These are phyloP conservation scores for Coemansia sp. DNA, from an alignment of 371 early-diverging fungal genomes.

Conservation along the genomic window DNA sequence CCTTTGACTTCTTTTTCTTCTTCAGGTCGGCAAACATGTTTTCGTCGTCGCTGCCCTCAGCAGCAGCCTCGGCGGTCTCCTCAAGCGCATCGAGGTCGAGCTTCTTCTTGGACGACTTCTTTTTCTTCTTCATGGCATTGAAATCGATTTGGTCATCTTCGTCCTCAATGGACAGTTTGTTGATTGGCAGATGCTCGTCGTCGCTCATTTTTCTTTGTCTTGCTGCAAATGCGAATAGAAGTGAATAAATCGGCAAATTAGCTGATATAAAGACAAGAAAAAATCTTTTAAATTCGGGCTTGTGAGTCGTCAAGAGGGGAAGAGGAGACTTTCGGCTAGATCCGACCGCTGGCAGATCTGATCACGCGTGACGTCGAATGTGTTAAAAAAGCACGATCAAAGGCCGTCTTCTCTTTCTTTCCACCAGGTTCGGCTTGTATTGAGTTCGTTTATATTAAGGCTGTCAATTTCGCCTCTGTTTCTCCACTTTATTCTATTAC, in stretches of 20 bases:
- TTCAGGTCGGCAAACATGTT: conserved; percentile 41
- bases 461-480: no score
- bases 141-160: conserved; percentile 55
- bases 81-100: conserved; percentile 42
- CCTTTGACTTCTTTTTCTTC: conserved; percentile 50
- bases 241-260: not conserved
- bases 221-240: not conserved
- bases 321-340: not conserved
- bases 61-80: conserved; percentile 33
- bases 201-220: conserved; percentile 39
- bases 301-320: not conserved
- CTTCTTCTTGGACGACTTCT: conserved; percentile 54
- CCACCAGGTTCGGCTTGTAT: no score
- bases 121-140: conserved; percentile 58
- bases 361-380: conserved; percentile 6
- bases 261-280: conserved; percentile 5
- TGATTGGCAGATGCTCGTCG: conserved; percentile 24
- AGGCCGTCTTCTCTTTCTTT: no score
- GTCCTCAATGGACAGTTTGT: conserved; percentile 16
- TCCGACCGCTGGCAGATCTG: not conserved
- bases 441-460: no score
- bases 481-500: no score
- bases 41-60: conserved; percentile 39
- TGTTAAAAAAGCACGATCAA: no score
- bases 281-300: not conserved